These are phyloP conservation scores for Fistulinella cinereoalba DNA, from an alignment of 1,284 basidiomycete species.

Conservation along the genomic window DNA sequence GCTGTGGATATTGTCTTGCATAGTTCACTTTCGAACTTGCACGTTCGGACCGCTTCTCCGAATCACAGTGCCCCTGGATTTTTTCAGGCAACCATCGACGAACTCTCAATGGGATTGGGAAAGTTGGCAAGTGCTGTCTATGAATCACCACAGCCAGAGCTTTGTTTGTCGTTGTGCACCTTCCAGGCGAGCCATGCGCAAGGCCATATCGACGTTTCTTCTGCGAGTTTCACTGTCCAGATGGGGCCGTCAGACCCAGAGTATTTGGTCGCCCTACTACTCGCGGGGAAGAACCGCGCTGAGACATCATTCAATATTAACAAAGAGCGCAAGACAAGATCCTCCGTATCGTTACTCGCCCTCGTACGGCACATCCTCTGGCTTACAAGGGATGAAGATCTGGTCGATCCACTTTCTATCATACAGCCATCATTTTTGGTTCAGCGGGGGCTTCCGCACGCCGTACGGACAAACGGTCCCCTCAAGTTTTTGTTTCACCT, in stretches of 20 bases:
- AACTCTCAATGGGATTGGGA: slow-evolving; percentile 17
- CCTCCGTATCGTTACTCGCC: slow-evolving; percentile 28
- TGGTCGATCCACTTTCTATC: slow-evolving; percentile 72
- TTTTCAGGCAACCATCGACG: slow-evolving; percentile 13
- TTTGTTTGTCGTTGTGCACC: slow-evolving; percentile 18
- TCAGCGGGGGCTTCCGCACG: slow-evolving; percentile 64
- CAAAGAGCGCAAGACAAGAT: slow-evolving; percentile 30
- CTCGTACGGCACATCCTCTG: slow-evolving; percentile 49
- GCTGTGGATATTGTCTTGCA: slow-evolving; percentile 21
- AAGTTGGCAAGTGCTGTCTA: slow-evolving; percentile 3
- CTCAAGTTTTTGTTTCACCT: slow-evolving; percentile 75
- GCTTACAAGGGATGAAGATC: slow-evolving; percentile 45
- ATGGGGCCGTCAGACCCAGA: slow-evolving; percentile 48
- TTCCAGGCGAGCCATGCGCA: slow-evolving; percentile 24
- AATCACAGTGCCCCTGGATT: not conserved
- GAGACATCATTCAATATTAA: slow-evolving; percentile 22
- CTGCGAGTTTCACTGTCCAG: slow-evolving; percentile 32
- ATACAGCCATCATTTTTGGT: slow-evolving; percentile 79
- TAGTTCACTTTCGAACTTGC: slow-evolving; percentile 17
- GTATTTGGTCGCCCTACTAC: slow-evolving; percentile 38
- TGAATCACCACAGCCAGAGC: slow-evolving; percentile 16
- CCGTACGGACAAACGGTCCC: slow-evolving; percentile 57
- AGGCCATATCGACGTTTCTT: slow-evolving; percentile 26
- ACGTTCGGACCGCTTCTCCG: slow-evolving; percentile 11
- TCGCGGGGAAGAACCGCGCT: slow-evolving; percentile 33